Evolutionary conservation across 78 protist species (phyloP).

Genomic region (Dictyostelium intermedium): DNA sequence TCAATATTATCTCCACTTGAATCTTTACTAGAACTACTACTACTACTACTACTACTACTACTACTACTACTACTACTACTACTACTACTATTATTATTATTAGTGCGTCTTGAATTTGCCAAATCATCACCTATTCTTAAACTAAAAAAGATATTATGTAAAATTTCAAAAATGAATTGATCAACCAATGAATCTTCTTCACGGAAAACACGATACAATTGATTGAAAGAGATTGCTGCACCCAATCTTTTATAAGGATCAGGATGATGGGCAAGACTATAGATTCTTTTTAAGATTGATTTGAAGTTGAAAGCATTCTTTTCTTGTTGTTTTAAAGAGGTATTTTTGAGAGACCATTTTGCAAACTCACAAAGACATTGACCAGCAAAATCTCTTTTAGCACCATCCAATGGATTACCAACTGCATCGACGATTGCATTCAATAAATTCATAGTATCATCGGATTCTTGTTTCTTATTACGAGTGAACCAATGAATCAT

Average conservation of each 20-base stretch:
- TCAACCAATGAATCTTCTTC: slow-evolving; percentile 67
- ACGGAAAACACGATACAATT: slow-evolving; percentile 35
- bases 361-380: slow-evolving; percentile 79
- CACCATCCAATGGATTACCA: slow-evolving; percentile 39
- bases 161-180: slow-evolving; percentile 61
- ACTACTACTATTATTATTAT: background rate
- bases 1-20: too few relatives aligned
- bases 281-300: slow-evolving; percentile 76
- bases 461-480: slow-evolving; percentile 29
- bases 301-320: slow-evolving; percentile 41
- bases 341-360: slow-evolving; percentile 68
- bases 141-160: background rate
- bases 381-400: slow-evolving; percentile 86
- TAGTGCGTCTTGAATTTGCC: background rate
- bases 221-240: slow-evolving; percentile 61
- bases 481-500: slow-evolving; percentile 87
- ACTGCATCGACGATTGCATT: slow-evolving; percentile 82
- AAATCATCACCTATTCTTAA: slow-evolving; percentile 32
- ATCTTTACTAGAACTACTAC: background rate
- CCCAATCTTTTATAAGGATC: slow-evolving; percentile 75
- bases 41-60: background rate
- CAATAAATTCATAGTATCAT: slow-evolving; percentile 73
- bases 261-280: slow-evolving; percentile 78
- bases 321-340: background rate
- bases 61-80: background rate